A percentile compares a stretch with the other conserved stretches of the same genome.
These are phyloP conservation scores for Rhododendron vialii DNA, from an alignment of 148 eudicot species.

Conservation along the genomic window DNA sequence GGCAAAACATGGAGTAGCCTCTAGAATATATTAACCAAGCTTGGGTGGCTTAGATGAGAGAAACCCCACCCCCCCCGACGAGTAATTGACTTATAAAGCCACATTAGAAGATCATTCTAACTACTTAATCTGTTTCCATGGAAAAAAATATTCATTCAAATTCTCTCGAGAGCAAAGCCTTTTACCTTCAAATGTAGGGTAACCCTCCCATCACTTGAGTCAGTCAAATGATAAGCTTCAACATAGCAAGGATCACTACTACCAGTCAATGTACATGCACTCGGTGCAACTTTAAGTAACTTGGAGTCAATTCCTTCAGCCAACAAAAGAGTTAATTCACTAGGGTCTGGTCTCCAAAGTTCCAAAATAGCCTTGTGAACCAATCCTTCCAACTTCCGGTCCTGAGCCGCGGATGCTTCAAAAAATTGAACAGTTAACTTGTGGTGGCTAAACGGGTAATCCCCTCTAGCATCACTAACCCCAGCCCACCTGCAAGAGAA, in stretches of 20 bases:
- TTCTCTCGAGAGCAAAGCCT: neutral
- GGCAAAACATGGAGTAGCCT: too few species aligned
- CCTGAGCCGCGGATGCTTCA: constrained; percentile 95
- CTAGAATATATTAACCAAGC: too few species aligned
- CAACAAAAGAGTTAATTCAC: constrained; percentile 72
- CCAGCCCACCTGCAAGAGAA: constrained; percentile 84
- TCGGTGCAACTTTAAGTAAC: constrained; percentile 76
- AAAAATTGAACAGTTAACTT: constrained; percentile 93
- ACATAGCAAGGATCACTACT: constrained; percentile 98
- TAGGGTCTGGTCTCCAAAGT: constrained; percentile 97
- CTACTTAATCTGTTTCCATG: neutral
- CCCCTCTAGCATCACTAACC: constrained; percentile 83
- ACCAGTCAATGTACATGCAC: constrained; percentile 74
- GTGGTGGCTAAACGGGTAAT: constrained; percentile 98
- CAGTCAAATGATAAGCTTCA: constrained; percentile 95
- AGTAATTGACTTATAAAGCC: neutral
- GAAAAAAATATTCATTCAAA: neutral
- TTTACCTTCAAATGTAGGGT: constrained; percentile 86
- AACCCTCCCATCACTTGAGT: constrained; percentile 91
- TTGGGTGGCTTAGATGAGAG: neutral
- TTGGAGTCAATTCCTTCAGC: constrained; percentile 64
- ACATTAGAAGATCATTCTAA: neutral
- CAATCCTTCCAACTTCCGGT: constrained; percentile 88
- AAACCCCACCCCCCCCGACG: neutral
- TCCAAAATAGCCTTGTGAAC: constrained; percentile 95